phyloP scores from a whole-genome alignment of 1,284 basidiomycete genomes.

The Mycena sp. region DNA sequence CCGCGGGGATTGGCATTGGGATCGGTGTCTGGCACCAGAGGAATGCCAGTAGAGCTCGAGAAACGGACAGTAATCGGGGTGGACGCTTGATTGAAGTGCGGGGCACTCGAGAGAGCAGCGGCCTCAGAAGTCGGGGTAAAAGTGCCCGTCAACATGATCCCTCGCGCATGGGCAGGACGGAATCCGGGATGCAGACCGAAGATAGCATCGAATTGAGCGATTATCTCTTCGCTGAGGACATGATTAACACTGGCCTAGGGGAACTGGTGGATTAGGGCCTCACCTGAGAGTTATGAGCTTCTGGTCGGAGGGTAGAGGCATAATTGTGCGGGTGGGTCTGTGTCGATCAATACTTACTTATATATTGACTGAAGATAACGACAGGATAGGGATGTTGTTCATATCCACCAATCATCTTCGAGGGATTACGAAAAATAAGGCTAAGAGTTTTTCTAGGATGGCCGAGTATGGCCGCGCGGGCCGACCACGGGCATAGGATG shows the following conservation, averaged over 20 bases:
- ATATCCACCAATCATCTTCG: too few relatives aligned
- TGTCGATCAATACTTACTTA: too few relatives aligned
- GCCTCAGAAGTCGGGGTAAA: conserved; percentile 31
- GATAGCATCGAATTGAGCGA: conserved; percentile 29
- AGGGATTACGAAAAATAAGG: too few relatives aligned
- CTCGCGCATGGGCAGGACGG: conserved; percentile 31
- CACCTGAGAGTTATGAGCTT: conserved; percentile 24
- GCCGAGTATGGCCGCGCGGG: too few relatives aligned
- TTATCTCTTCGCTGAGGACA: conserved; percentile 18
- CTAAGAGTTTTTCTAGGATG: too few relatives aligned
- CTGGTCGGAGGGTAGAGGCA: conserved; percentile 31
- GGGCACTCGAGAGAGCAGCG: conserved; percentile 24
- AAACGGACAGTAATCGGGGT: conserved; percentile 32
- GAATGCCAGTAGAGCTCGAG: conserved; percentile 32
- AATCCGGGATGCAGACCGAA: conserved; percentile 32
- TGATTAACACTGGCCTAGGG: neutral
- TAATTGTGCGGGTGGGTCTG: too few relatives aligned
- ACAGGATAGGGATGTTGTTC: too few relatives aligned
- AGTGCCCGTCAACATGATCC: conserved; percentile 27
- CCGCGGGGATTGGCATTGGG: conserved; percentile 33
- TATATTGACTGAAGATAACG: too few relatives aligned
- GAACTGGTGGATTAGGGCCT: neutral
- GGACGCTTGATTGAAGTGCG: conserved; percentile 28
- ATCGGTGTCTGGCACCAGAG: conserved; percentile 31
- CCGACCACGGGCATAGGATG: too few relatives aligned